Evolutionary conservation across 2,329 filamentous ascomycete species (phyloP).

Genomic region (Colletotrichum tropicicola): DNA sequence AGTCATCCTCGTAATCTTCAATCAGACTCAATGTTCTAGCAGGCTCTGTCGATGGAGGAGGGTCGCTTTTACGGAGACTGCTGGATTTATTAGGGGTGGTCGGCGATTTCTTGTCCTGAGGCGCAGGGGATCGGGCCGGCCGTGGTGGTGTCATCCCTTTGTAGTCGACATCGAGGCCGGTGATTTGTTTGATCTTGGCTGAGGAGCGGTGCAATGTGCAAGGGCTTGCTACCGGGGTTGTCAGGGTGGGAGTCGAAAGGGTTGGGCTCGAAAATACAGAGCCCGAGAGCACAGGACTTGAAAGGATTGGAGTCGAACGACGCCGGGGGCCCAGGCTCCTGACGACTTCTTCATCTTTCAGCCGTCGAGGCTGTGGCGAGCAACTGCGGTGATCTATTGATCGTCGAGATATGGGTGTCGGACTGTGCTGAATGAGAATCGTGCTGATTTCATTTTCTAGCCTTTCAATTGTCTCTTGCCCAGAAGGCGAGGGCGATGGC

Average conservation of each 20-base stretch:
- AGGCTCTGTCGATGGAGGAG: constrained; percentile 14
- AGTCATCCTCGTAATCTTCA: constrained; percentile 20
- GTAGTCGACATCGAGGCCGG: constrained; percentile 46
- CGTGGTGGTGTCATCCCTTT: not conserved
- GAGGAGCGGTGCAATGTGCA: constrained; percentile 42
- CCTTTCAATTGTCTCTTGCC: constrained; percentile 2
- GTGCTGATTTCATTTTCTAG: constrained; percentile 22
- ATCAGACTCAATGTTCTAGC: constrained; percentile 23
- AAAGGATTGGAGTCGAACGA: constrained; percentile 5
- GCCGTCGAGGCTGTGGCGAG: constrained; percentile 10
- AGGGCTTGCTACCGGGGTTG: not conserved
- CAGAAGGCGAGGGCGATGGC: not conserved
- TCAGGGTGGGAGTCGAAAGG: not conserved
- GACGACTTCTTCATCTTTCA: not conserved
- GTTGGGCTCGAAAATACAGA: not conserved
- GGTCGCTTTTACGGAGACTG: constrained; percentile 1
- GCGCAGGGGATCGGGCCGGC: not conserved
- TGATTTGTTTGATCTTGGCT: constrained; percentile 52
- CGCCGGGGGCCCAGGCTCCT: constrained; percentile 15
- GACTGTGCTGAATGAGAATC: constrained; percentile 21
- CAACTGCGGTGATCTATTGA: constrained; percentile 18
- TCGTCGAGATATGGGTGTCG: not conserved
- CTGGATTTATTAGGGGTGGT: constrained; percentile 1
- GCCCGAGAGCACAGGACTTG: not conserved
- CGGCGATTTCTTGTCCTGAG: not conserved